Conservation (phyloP, 192 early-diverging fungal species). For the Thoreauomyces humboldtii region DNA sequence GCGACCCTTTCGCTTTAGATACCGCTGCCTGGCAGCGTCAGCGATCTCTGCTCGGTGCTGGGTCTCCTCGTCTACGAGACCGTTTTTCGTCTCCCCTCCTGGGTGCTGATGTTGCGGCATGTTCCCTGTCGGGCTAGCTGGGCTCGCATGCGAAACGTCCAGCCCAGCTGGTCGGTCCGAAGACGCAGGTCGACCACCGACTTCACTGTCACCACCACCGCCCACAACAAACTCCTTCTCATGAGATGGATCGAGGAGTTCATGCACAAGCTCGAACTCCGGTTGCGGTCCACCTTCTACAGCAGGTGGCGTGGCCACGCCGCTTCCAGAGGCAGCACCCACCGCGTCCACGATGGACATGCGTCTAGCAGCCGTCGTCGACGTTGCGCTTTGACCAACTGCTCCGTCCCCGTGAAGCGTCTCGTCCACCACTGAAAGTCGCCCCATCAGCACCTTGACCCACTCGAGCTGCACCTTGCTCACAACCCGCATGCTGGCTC, state of each 20-base stretch:
- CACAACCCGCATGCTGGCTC: constrained; percentile 47
- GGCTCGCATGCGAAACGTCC: neutral
- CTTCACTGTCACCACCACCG: neutral
- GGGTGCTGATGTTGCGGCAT: neutral
- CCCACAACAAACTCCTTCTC: neutral
- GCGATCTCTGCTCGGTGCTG: neutral
- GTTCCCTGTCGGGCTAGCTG: neutral
- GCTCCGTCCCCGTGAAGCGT: constrained; percentile 4
- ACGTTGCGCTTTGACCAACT: neutral
- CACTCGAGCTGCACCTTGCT: constrained; percentile 43
- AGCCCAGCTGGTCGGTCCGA: neutral
- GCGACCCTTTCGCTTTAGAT: constrained; percentile 31
- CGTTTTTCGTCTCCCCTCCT: neutral
- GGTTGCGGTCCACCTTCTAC: neutral
- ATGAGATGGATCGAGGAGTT: constrained; percentile 32
- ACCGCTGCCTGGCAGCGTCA: constrained; percentile 32
- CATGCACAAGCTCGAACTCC: constrained; percentile 33
- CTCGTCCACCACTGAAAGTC: constrained; percentile 34
- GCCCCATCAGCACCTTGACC: constrained; percentile 41
- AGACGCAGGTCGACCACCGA: neutral
- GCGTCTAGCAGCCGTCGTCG: neutral
- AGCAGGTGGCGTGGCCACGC: neutral
- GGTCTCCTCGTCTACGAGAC: neutral
- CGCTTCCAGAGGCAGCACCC: neutral
- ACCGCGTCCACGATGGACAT: neutral